These are phyloP conservation scores for Zygotorulaspora danielsina DNA, from an alignment of 805 yeast genomes.

Conservation along the genomic window DNA sequence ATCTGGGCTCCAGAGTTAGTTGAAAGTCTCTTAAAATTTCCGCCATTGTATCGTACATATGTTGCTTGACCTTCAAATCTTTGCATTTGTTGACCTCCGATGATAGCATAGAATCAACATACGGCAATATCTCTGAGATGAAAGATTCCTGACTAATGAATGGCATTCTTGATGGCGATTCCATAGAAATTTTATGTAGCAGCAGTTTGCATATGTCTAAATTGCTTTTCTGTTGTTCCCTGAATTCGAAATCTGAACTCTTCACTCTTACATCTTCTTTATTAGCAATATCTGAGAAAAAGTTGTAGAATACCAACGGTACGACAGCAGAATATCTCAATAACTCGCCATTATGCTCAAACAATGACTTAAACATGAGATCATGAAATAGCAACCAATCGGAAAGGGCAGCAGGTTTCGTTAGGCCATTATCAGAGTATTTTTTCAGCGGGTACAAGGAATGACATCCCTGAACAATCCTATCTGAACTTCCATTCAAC, in stretches of 20 bases:
- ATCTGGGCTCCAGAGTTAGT: slow-evolving; percentile 37
- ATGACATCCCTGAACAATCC: slow-evolving; percentile 68
- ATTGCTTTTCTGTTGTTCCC: slow-evolving; percentile 30
- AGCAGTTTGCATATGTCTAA: slow-evolving; percentile 31
- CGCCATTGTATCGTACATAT: slow-evolving; percentile 38
- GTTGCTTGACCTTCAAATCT: slow-evolving; percentile 25
- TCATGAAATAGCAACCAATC: slow-evolving; percentile 81
- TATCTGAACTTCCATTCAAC: slow-evolving; percentile 52
- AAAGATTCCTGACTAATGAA: slow-evolving; percentile 22
- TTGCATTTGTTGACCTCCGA: slow-evolving; percentile 25
- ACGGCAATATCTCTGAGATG: slow-evolving; percentile 36
- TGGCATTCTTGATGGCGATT: slow-evolving; percentile 14
- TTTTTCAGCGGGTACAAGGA: slow-evolving; percentile 56
- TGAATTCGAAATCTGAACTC: slow-evolving; percentile 31
- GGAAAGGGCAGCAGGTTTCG: slow-evolving; percentile 55
- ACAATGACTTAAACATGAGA: slow-evolving; percentile 39
- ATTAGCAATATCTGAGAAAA: slow-evolving; percentile 59
- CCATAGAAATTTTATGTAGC: slow-evolving; percentile 16
- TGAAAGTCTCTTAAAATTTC: slow-evolving; percentile 39
- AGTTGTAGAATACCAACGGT: slow-evolving; percentile 56
- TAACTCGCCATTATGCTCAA: slow-evolving; percentile 44
- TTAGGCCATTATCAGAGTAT: slow-evolving; percentile 59
- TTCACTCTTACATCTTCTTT: slow-evolving; percentile 31
- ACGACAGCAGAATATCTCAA: slow-evolving; percentile 53
- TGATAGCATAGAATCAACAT: slow-evolving; percentile 31